Conservation (phyloP, 108 stramenopile species). For the Nannochloropsis gaditana region DNA sequence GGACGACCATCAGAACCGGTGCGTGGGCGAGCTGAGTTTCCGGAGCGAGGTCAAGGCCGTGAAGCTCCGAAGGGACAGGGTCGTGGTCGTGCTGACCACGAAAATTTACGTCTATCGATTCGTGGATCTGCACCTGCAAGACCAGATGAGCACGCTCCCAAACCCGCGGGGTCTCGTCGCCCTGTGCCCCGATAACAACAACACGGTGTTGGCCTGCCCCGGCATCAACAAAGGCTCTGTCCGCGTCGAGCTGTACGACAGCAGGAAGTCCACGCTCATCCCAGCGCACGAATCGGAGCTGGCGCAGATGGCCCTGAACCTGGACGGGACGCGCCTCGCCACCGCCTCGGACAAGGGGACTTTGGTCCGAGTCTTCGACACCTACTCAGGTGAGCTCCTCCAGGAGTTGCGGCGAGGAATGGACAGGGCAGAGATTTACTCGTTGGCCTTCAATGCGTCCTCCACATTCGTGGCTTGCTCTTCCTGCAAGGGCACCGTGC, state of each 20-base stretch:
- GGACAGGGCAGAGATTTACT: constrained; percentile 80
- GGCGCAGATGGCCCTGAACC: constrained; percentile 67
- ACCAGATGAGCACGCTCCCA: constrained; percentile 83
- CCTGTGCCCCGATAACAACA: constrained; percentile 67
- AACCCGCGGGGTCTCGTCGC: constrained; percentile 81
- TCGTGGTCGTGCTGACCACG: constrained; percentile 86
- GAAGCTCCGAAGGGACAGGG: constrained; percentile 82
- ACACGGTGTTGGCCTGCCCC: constrained; percentile 91
- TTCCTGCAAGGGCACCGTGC: constrained; percentile 89
- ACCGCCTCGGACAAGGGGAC: constrained; percentile 90
- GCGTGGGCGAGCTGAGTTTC: constrained; percentile 81
- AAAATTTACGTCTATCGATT: constrained; percentile 71
- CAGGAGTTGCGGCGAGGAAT: constrained; percentile 90
- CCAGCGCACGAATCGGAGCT: constrained; percentile 89
- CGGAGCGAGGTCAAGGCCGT: constrained; percentile 80
- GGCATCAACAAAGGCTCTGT: constrained; percentile 77
- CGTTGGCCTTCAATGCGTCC: constrained; percentile 75
- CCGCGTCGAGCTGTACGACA: constrained; percentile 87
- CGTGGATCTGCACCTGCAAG: constrained; percentile 76
- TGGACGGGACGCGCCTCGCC: constrained; percentile 76
- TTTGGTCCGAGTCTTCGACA: constrained; percentile 70
- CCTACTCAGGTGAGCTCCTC: constrained; percentile 58
- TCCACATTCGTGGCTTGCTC: constrained; percentile 79
- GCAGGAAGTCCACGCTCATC: constrained; percentile 76
- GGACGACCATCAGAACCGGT: constrained; percentile 89